Conservation (phyloP, 2,329 filamentous ascomycete genomes). For the Hypoxylon sp. region DNA sequence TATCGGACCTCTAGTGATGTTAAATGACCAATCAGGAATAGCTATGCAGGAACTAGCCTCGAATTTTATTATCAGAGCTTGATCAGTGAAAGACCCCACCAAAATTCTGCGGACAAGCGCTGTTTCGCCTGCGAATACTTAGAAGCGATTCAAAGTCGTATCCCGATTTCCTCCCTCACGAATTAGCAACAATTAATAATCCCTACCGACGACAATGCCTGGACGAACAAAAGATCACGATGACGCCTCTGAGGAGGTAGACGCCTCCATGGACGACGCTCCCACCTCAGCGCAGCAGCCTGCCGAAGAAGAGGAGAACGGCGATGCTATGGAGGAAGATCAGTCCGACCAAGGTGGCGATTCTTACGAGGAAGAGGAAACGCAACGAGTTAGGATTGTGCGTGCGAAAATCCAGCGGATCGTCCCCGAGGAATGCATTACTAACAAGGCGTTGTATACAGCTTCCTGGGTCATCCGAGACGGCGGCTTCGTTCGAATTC, state of each 20-base stretch:
- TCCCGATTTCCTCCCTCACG: neutral
- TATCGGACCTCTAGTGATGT: conserved; percentile 21
- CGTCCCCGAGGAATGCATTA: conserved; percentile 28
- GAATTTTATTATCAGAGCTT: conserved; percentile 37
- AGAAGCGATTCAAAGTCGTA: neutral
- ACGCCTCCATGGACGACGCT: conserved; percentile 53
- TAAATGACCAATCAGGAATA: conserved; percentile 26
- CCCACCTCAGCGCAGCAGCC: conserved; percentile 52
- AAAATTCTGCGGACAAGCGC: conserved; percentile 36
- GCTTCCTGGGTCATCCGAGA: conserved; percentile 88
- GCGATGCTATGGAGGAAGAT: conserved; percentile 54
- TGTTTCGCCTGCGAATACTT: conserved; percentile 24
- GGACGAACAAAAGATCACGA: conserved; percentile 44
- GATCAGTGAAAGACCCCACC: conserved; percentile 31
- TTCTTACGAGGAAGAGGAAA: conserved; percentile 64
- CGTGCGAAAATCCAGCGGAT: conserved; percentile 44
- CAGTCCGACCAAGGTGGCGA: conserved; percentile 58
- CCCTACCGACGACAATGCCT: conserved; percentile 43
- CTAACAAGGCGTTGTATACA: conserved; percentile 56
- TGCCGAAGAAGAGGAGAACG: conserved; percentile 65
- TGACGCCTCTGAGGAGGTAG: conserved; percentile 45
- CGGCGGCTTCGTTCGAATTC: conserved; percentile 95
- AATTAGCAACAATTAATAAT: neutral
- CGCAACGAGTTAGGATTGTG: conserved; percentile 75
- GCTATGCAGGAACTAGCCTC: conserved; percentile 12